A percentile compares a stretch with the other conserved stretches of the same genome.
These are phyloP conservation scores for Neotropicomus parvogracilis DNA, from an alignment of 1,284 basidiomycete genomes.

Conservation along the genomic window DNA sequence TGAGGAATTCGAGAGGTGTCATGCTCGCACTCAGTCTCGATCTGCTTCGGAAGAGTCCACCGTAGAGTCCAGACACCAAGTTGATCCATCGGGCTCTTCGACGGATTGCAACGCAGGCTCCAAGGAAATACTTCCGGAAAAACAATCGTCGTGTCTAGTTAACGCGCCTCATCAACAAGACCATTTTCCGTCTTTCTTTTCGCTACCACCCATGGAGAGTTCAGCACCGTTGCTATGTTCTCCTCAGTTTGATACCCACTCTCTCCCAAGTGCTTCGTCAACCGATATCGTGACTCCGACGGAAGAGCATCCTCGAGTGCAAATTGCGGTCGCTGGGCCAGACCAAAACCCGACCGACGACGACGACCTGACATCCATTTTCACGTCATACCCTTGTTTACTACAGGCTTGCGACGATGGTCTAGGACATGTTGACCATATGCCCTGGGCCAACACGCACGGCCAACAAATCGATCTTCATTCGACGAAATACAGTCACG, in stretches of 20 bases:
- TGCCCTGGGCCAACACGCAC: not conserved
- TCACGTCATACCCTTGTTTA: constrained; percentile 38
- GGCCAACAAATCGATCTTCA: constrained; percentile 10
- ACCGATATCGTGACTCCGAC: constrained; percentile 42
- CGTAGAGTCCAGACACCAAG: constrained; percentile 4
- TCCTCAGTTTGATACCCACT: constrained; percentile 31
- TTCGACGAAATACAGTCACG: constrained; percentile 16
- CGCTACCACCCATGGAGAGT: constrained; percentile 6
- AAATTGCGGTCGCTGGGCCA: constrained; percentile 26
- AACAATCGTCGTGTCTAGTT: constrained; percentile 1
- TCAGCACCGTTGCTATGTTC: constrained; percentile 20
- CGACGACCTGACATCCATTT: constrained; percentile 41
- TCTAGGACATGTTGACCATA: constrained; percentile 12
- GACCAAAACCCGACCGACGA: constrained; percentile 26
- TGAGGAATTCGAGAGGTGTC: constrained; percentile 27
- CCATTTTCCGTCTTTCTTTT: constrained; percentile 12
- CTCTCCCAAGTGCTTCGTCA: constrained; percentile 40
- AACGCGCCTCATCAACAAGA: constrained; percentile 10
- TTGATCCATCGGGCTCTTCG: constrained; percentile 1
- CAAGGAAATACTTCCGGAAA: constrained; percentile 5
- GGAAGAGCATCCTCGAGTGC: constrained; percentile 35
- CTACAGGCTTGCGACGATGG: constrained; percentile 20
- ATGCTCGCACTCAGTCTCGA: constrained; percentile 21
- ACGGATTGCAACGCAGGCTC: constrained; percentile 2
- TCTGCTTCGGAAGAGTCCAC: constrained; percentile 13